Base-by-base conservation (phyloP, 2,329 filamentous ascomycete genomes). In the Colletotrichum coccodes region DNA sequence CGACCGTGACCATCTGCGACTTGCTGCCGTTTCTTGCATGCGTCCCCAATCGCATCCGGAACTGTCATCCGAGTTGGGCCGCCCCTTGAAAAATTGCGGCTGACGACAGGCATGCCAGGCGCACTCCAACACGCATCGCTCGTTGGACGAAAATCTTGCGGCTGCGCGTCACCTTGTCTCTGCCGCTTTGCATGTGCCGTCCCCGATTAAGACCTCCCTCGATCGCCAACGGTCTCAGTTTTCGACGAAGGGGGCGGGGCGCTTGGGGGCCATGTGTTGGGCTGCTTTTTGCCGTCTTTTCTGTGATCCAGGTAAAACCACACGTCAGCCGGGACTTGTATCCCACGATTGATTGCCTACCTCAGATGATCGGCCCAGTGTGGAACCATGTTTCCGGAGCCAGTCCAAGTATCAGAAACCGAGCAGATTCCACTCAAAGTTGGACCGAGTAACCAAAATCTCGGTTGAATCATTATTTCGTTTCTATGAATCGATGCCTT, bases 151-250 rank as follows among this genome's bases (percentile, higher is more conserved):
- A 34, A 32, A n/a, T 9, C n/a, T 18, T 11, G 12, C 26, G n/a
- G 32, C 30, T 38, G 34, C 46, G 38, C 28, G 16, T 56, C 60
- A 53, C 14, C 16, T 32, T 12, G 32, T 54, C 38, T 56, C 54
- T 60, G 38, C 46, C 26, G 38, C 40, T 34, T 36, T 26, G 21
- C 50, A 36, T 26, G 30, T 58, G 46, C 59, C 30, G 64, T 44
- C 57, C 44, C 47, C 47, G 18, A 34, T 30, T 21, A 18, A 18
- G 47, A n/a, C 28, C 2, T 36, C 54, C 65, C 54, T 68, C 54
- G 65, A 34, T 54, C 47, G 57, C 42, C 49, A 50, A 60, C 34
- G 4, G 42, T 60, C 34, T 68, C 40, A 12, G 23, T 38, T 56
- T 38, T 16, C 36, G 7, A 8, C 16, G 0, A 16, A 16, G 36